phyloP scores from a whole-genome alignment of 352 stramenopile species.

The Phytopythium helicoides region DNA sequence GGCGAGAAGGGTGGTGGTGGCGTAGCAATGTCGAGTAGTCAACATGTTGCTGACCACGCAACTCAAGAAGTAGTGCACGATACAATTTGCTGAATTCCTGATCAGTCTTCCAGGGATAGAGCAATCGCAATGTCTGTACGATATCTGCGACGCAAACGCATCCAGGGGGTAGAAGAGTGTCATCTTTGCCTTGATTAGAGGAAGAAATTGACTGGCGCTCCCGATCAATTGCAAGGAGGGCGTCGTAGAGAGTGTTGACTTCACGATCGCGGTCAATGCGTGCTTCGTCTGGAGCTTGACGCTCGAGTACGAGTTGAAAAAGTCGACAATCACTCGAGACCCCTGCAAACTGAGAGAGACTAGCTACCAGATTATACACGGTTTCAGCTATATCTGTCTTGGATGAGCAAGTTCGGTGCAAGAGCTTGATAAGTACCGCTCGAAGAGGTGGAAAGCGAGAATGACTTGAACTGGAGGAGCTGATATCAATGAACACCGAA shows the following conservation, averaged over 20 bases:
- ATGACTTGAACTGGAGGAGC: background rate
- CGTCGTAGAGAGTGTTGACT: slow-evolving; percentile 43
- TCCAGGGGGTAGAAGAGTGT: slow-evolving; percentile 7
- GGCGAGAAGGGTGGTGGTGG: slow-evolving; percentile 6
- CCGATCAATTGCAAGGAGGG: slow-evolving; percentile 41
- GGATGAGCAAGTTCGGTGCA: slow-evolving; percentile 30
- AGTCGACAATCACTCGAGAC: slow-evolving; percentile 49
- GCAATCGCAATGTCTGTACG: slow-evolving; percentile 35
- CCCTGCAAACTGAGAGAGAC: slow-evolving; percentile 36
- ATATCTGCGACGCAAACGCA: slow-evolving; percentile 43
- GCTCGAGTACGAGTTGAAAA: slow-evolving; percentile 46
- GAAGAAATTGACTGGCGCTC: slow-evolving; percentile 30
- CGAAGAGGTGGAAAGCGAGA: background rate
- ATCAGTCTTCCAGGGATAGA: slow-evolving; percentile 69
- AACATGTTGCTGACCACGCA: slow-evolving; percentile 26
- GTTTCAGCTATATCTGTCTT: slow-evolving; percentile 45
- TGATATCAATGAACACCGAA: background rate
- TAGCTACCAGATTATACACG: slow-evolving; percentile 56
- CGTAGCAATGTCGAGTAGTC: slow-evolving; percentile 45
- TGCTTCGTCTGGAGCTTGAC: slow-evolving; percentile 43
- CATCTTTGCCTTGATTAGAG: background rate
- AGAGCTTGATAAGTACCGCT: slow-evolving; percentile 21
- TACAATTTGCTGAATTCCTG: slow-evolving; percentile 34
- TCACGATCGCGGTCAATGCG: slow-evolving; percentile 43
- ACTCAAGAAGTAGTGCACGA: slow-evolving; percentile 41